Evolutionary conservation across 768 basidiomycete species (phyloP).

Genomic region (Chiua virens): DNA sequence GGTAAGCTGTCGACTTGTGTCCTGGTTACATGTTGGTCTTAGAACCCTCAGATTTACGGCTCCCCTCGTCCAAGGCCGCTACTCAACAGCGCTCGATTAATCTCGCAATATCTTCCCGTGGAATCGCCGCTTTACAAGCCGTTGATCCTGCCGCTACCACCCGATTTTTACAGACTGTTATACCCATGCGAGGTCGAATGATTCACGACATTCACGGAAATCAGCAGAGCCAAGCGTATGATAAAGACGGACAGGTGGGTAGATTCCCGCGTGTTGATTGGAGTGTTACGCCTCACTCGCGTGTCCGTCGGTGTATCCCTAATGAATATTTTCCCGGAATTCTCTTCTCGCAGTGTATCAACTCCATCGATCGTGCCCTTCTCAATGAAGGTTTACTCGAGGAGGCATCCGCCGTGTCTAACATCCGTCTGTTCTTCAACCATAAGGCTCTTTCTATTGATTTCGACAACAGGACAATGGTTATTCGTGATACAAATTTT

Average conservation of each 20-base stretch:
- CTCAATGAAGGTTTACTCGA: constrained; percentile 86
- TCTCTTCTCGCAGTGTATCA: constrained; percentile 69
- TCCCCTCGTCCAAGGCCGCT: constrained; percentile 63
- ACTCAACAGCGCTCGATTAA: constrained; percentile 90
- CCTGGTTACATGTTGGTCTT: constrained; percentile 10
- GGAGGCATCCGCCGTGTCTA: constrained; percentile 61
- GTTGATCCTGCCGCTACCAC: constrained; percentile 71
- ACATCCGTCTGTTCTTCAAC: constrained; percentile 72
- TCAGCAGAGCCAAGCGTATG: constrained; percentile 83
- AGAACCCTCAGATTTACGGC: constrained; percentile 61
- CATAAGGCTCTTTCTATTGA: constrained; percentile 79
- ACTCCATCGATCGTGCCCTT: constrained; percentile 87
- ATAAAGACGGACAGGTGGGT: constrained; percentile 82
- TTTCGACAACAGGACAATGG: constrained; percentile 63
- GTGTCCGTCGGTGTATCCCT: constrained; percentile 23
- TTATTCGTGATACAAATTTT: constrained; percentile 46
- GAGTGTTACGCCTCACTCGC: constrained; percentile 13
- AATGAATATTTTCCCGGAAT: constrained; percentile 22
- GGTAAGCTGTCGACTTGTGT: constrained; percentile 44
- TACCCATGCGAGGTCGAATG: constrained; percentile 96
- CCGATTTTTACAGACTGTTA: constrained; percentile 72
- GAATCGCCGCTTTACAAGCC: constrained; percentile 82
- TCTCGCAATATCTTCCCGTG: constrained; percentile 91
- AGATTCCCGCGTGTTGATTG: constrained; percentile 17
- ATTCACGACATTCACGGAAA: constrained; percentile 78